phyloP scores from a whole-genome alignment of 495 filamentous ascomycete species.

The Achaetomiella virescens region DNA sequence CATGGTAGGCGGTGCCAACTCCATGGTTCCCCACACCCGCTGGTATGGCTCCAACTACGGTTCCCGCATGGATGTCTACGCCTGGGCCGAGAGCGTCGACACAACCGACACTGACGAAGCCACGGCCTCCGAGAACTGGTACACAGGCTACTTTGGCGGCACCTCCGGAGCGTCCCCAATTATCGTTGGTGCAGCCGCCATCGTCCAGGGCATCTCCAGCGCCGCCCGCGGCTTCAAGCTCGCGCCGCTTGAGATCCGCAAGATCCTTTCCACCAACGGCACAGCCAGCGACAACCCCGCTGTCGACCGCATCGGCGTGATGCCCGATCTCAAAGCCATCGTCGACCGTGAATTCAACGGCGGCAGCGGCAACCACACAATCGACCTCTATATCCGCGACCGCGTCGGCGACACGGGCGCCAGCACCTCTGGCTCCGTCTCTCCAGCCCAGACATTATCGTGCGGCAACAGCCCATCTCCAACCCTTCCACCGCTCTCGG shows the following conservation, averaged over 20 bases:
- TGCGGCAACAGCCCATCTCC: conserved; percentile 5
- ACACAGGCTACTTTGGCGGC: conserved; percentile 13
- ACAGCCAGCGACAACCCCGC: conserved; percentile 1
- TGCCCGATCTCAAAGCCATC: conserved; percentile 10
- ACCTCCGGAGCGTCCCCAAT: conserved; percentile 18
- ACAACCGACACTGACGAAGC: conserved; percentile 9
- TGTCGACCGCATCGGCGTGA: conserved; percentile 8
- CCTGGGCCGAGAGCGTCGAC: conserved; percentile 13
- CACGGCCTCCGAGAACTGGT: not conserved
- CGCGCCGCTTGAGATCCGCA: conserved; percentile 2
- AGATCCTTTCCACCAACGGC: conserved; percentile 7
- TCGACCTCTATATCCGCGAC: conserved; percentile 9
- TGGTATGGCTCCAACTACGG: conserved; percentile 15
- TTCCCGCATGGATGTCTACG: conserved; percentile 16
- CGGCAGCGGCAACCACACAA: not conserved
- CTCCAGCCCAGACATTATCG: conserved; percentile 10
- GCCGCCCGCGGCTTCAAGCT: conserved; percentile 5
- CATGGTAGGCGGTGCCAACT: conserved; percentile 5
- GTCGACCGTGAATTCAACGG: conserved; percentile 2
- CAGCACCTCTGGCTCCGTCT: not conserved
- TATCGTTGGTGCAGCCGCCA: conserved; percentile 12
- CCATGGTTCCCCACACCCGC: not conserved
- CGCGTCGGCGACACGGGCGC: conserved; percentile 2
- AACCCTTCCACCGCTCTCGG: conserved; percentile 4
- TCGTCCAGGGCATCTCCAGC: conserved; percentile 15